These are phyloP conservation scores for Candida tropicalis DNA, from an alignment of 1,139 yeast species.

Conservation along the genomic window DNA sequence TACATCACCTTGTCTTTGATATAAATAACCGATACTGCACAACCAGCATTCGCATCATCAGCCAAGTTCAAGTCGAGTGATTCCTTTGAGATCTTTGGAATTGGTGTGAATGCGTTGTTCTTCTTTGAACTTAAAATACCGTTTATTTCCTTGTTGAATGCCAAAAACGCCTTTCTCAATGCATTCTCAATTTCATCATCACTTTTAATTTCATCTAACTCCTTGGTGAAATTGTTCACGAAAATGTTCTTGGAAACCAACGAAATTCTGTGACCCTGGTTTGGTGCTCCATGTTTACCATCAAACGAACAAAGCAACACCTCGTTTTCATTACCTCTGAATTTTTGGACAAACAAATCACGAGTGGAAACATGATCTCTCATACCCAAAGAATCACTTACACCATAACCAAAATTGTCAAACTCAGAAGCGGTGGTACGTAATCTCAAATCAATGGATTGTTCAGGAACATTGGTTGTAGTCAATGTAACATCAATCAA, in stretches of 20 bases:
- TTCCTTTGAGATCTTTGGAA: constrained; percentile 38
- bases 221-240: constrained; percentile 63
- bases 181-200: constrained; percentile 63
- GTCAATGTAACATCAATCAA: constrained; percentile 94
- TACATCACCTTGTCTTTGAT: constrained; percentile 70
- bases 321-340: constrained; percentile 77
- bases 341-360: constrained; percentile 86
- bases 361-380: constrained; percentile 69
- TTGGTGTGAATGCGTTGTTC: constrained; percentile 27
- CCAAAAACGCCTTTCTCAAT: constrained; percentile 73
- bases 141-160: constrained; percentile 76
- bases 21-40: constrained; percentile 81
- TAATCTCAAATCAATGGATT: constrained; percentile 77
- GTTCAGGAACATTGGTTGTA: constrained; percentile 85
- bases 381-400: constrained; percentile 82
- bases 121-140: constrained; percentile 43
- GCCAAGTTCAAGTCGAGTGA: constrained; percentile 42
- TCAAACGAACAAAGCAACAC: constrained; percentile 83
- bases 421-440: constrained; percentile 90
- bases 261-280: constrained; percentile 70
- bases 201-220: constrained; percentile 53
- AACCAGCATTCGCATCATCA: constrained; percentile 81
- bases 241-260: constrained; percentile 74
- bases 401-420: constrained; percentile 82
- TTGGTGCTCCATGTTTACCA: constrained; percentile 64